These are phyloP conservation scores for Globisporangium iwayamae DNA, from an alignment of 352 stramenopile species.

Conservation along the genomic window DNA sequence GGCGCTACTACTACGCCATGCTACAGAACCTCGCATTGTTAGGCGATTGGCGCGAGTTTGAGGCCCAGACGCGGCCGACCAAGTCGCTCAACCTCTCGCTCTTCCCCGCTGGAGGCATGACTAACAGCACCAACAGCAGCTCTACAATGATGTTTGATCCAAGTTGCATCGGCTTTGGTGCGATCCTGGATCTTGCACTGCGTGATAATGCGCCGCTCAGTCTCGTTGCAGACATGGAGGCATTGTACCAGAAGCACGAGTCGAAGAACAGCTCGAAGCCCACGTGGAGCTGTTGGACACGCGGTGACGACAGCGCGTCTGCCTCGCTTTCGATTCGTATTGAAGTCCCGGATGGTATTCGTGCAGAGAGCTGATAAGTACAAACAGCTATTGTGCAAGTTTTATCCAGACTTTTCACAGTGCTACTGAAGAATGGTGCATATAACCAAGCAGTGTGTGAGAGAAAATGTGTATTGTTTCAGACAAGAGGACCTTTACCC, in stretches of 20 bases:
- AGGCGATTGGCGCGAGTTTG: constrained; percentile 53
- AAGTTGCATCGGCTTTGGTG: constrained; percentile 60
- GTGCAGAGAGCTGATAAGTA: background rate
- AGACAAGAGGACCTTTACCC: background rate
- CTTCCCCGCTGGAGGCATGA: constrained; percentile 13
- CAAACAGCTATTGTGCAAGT: background rate
- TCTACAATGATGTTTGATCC: constrained; percentile 15
- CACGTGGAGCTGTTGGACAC: constrained; percentile 45
- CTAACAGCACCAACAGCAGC: constrained; percentile 8
- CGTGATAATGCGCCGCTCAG: constrained; percentile 38
- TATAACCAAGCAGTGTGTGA: too few species aligned
- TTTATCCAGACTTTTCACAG: too few species aligned
- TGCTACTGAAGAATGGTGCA: too few species aligned
- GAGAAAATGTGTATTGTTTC: background rate
- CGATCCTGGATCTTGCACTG: constrained; percentile 63
- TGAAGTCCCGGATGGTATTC: constrained; percentile 5
- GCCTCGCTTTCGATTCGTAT: constrained; percentile 45
- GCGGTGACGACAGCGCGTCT: constrained; percentile 24
- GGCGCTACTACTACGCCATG: constrained; percentile 49
- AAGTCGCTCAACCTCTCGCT: constrained; percentile 35
- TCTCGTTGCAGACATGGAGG: constrained; percentile 43
- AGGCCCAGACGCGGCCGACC: constrained; percentile 36
- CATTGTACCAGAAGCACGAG: constrained; percentile 50
- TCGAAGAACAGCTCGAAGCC: constrained; percentile 24
- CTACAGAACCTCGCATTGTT: constrained; percentile 41